A percentile compares a stretch with the other conserved stretches of the same genome.
phyloP scores from a whole-genome alignment of 1,284 basidiomycete genomes.

The Irpex rosettiformis region DNA sequence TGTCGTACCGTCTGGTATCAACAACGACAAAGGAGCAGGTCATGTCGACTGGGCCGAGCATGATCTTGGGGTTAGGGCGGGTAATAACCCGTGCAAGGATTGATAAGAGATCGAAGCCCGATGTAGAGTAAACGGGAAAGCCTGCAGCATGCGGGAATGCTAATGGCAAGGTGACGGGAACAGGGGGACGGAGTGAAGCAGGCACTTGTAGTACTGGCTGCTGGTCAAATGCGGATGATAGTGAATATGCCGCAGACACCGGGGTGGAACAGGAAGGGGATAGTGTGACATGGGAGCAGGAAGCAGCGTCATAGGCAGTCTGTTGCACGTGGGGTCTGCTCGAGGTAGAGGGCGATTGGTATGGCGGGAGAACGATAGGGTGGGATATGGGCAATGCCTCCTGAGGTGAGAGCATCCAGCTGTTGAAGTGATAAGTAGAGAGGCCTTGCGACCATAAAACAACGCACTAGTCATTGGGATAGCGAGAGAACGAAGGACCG shows the following conservation, averaged over 20 bases:
- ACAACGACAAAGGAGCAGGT: conserved; percentile 88
- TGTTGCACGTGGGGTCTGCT: too few species aligned
- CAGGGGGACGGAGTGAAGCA: not conserved
- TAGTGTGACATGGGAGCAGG: not conserved
- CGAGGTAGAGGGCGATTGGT: not conserved
- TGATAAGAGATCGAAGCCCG: conserved; percentile 88
- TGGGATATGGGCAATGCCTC: not conserved
- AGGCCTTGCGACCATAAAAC: conserved; percentile 10
- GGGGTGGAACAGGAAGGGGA: not conserved
- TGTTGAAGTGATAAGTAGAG: not conserved
- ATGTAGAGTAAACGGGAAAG: conserved; percentile 75
- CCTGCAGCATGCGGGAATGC: conserved; percentile 25
- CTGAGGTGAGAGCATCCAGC: conserved; percentile 10
- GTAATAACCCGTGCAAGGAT: conserved; percentile 77
- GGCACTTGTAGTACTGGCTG: not conserved
- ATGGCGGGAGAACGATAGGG: conserved; percentile 1
- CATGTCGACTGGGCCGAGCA: conserved; percentile 88
- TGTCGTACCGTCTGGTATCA: conserved; percentile 77
- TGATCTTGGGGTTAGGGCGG: conserved; percentile 73
- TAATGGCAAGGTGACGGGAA: conserved; percentile 6
- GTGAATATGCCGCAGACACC: not conserved
- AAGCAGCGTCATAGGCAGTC: not conserved
- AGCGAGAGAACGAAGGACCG: conserved; percentile 41
- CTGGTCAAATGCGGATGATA: not conserved
- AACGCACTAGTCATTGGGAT: conserved; percentile 17